phyloP scores from a whole-genome alignment of 2,329 filamentous ascomycete genomes.

The Capronia americana region DNA sequence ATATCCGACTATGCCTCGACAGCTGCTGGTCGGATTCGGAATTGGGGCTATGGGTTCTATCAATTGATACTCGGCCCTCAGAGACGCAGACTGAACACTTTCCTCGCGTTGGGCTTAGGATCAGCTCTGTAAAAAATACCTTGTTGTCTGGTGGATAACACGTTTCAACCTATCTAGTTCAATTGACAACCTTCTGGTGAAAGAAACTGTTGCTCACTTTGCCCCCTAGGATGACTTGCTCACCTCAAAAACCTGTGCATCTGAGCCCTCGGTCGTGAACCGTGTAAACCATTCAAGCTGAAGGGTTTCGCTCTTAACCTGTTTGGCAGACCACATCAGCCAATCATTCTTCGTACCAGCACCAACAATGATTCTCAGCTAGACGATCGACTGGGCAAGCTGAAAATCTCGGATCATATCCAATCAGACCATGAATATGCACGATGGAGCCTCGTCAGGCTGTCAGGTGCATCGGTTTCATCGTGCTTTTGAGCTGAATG shows the following conservation, averaged over 20 bases:
- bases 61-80: constrained; percentile 4
- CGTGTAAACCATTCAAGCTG: not conserved
- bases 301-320: not conserved
- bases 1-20: not conserved
- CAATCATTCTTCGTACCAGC: constrained; percentile 17
- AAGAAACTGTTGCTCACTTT: not conserved
- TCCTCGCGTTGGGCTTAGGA: not conserved
- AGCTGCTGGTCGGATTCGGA: not conserved
- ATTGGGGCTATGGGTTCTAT: not conserved
- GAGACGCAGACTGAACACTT: not conserved
- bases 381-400: constrained; percentile 9
- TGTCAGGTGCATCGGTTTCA: not conserved
- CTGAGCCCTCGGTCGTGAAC: not conserved
- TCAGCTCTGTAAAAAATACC: not conserved
- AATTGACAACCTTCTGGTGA: not conserved
- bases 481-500: constrained; percentile 10
- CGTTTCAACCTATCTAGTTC: not conserved
- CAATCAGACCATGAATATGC: constrained; percentile 25
- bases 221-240: not conserved
- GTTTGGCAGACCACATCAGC: constrained; percentile 6
- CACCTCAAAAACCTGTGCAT: not conserved
- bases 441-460: constrained; percentile 30
- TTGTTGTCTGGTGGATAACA: not conserved
- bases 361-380: constrained; percentile 1
- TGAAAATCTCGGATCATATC: constrained; percentile 25